These are phyloP conservation scores for Neurospora hispaniola DNA, from an alignment of 495 filamentous ascomycete genomes.

Conservation along the genomic window DNA sequence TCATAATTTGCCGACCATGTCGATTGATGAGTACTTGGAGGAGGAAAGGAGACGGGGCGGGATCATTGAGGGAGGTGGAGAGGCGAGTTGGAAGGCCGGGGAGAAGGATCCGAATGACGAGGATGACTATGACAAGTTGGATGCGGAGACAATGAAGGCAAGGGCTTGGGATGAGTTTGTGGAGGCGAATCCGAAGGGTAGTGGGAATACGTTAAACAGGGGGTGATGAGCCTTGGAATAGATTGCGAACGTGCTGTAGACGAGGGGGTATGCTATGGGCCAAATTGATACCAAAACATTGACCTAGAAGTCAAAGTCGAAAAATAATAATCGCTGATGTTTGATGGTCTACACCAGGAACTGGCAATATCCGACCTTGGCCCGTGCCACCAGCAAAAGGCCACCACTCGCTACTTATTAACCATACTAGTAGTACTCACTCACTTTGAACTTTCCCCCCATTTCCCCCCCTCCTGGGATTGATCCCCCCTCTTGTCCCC, in stretches of 20 bases:
- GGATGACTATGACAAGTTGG: conserved; percentile 75
- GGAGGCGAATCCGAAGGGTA: conserved; percentile 79
- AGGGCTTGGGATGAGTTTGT: conserved; percentile 91
- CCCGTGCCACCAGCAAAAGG: not conserved
- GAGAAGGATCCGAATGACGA: conserved; percentile 65
- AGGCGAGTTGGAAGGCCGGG: conserved; percentile 45
- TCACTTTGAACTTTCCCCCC: not conserved
- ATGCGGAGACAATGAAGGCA: conserved; percentile 85
- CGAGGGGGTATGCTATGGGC: no score
- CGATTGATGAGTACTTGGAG: conserved; percentile 92
- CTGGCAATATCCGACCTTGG: not conserved
- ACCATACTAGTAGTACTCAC: not conserved
- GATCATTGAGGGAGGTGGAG: conserved; percentile 87
- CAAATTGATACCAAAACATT: not conserved
- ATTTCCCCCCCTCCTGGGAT: not conserved
- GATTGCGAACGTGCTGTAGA: no score
- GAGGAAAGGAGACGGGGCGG: conserved; percentile 80
- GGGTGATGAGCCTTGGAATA: conserved; percentile 34
- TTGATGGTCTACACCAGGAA: not conserved
- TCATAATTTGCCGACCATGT: conserved; percentile 94
- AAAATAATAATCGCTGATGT: not conserved
- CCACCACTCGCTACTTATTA: no score
- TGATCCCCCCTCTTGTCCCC: not conserved
- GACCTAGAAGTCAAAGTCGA: not conserved
- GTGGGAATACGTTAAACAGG: conserved; percentile 79